phyloP scores from a whole-genome alignment of 1,284 basidiomycete species.

The Malassezia caprae region DNA sequence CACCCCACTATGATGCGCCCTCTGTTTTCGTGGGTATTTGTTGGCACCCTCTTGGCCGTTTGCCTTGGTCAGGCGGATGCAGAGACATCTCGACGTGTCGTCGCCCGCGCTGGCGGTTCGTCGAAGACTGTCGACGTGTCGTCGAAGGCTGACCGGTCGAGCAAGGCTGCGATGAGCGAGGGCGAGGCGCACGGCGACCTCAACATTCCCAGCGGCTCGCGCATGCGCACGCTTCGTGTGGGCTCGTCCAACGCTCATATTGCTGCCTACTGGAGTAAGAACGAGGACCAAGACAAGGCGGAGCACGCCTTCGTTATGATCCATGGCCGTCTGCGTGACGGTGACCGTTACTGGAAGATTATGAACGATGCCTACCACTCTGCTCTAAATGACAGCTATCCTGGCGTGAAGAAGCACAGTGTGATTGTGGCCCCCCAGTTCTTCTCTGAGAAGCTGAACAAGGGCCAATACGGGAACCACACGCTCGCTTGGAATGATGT shows the following conservation, averaged over 20 bases:
- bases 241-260: conserved; percentile 19
- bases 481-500: conserved; percentile 38
- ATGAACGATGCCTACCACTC: conserved; percentile 28
- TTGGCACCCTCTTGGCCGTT: not conserved
- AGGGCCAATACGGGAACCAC: conserved; percentile 27
- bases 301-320: conserved; percentile 42
- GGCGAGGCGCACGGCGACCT: conserved; percentile 22
- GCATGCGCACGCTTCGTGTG: conserved; percentile 23
- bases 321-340: conserved; percentile 38
- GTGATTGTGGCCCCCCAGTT: conserved; percentile 41
- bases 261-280: conserved; percentile 28
- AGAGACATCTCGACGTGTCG: not conserved
- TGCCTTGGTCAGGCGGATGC: not conserved
- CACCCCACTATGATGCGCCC: not conserved
- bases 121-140: conserved; percentile 3
- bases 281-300: conserved; percentile 18
- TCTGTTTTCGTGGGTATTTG: not conserved
- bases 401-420: conserved; percentile 21
- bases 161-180: not conserved
- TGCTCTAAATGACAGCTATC: conserved; percentile 20
- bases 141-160: not conserved
- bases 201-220: conserved; percentile 24
- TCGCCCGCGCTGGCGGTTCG: not conserved
- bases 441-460: conserved; percentile 29
- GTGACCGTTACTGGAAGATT: conserved; percentile 31